Base-by-base conservation (phyloP, 306 rosid species). In the Phaseolus lunatus region DNA sequence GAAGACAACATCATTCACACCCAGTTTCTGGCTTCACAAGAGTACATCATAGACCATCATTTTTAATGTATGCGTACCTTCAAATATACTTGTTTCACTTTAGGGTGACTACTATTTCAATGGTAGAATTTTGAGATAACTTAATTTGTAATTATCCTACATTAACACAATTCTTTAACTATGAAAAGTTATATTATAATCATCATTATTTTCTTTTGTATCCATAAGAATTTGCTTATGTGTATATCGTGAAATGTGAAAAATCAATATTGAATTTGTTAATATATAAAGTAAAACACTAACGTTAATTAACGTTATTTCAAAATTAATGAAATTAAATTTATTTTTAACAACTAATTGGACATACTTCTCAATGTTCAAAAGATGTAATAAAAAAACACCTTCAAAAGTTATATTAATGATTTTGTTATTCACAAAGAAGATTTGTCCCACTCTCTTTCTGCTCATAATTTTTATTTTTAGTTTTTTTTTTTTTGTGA, bases 41-140 rank as follows among this genome's bases (percentile, higher is more conserved):
- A 24, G 67, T 72, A 11, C 50, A 80, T 80, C 52, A 80, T 80
- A 50, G 41, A 22, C 3, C 79, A 53, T 79, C 70, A 59, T 71
- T 29, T 54, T 45, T 29, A 12, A 72, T 64, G 75, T 53, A 80
- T 29, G 75, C 75, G 84, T 80, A 72, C 78, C 43, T 57, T 73
- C 31, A 31, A 73, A 64, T 72, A 64, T 72, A 14, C 33, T 68
- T 45, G 69, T 69, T 19, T 29, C 20, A 5, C 12, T 27, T 2
- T 1, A 24, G 3, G 3, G 7, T 23, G 7, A 22, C 31, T 22
- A 56, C 33, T 7, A 23, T 11, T 56, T 11, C 33, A 56, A 24
- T 56, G 33, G 5, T 22, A 12, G 15, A 9, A 9, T 23, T 58
- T 58, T 24, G 20, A 59, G 12, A 1, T 5, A 59, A 59, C 12